Base-by-base conservation (phyloP, 1,284 basidiomycete species). In the Porphyrellus sp. region DNA sequence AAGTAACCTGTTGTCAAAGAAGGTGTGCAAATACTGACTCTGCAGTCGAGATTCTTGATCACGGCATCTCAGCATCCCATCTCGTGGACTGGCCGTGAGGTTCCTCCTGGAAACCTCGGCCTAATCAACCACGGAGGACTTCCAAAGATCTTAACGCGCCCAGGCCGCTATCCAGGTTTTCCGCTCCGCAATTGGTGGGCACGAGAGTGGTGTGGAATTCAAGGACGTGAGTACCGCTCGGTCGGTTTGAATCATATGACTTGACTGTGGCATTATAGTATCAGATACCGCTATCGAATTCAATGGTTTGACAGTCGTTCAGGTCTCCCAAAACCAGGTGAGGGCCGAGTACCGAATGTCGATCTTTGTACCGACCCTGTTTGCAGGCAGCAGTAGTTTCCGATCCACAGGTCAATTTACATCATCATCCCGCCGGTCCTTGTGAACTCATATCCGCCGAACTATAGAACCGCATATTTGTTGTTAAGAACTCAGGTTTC, bases 161-260 rank as follows among this genome's bases (percentile, higher is more conserved):
- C 89, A 3, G 89, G 89, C 28, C 82, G 86, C 15, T 91, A 91
- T 61, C 87, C 89, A 11, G 75, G 79, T 0, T 83, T 83, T 65
- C 87, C 87, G 16, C 73, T 89, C 43, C 76, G 85, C 11, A 90
- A 90, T 58, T 90, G 89, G 88, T 91, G 87, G 85, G 87, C 87
- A 7, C 75, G 88, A 15, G 68, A 72, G 16, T 91, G 81, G 79
- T 62, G 68, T 52, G 88, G 86, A 23, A 84, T 80, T 5, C 79
- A 78, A 63, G 86, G 85, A 63, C 67, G 86, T 86, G 65, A 61
- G 84, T 74, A 5, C 20, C 31, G 9, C 43, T 30, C 28, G 23
- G 12, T 61, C 46, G 40, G 31, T 41, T 28, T 28, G 12, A 21
- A 46, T 37, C 6, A 46, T 21, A 44, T 46, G 45, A 42, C 24